These are phyloP conservation scores for Tagetes patula DNA, from an alignment of 129 eudicot genomes.

Conservation along the genomic window DNA sequence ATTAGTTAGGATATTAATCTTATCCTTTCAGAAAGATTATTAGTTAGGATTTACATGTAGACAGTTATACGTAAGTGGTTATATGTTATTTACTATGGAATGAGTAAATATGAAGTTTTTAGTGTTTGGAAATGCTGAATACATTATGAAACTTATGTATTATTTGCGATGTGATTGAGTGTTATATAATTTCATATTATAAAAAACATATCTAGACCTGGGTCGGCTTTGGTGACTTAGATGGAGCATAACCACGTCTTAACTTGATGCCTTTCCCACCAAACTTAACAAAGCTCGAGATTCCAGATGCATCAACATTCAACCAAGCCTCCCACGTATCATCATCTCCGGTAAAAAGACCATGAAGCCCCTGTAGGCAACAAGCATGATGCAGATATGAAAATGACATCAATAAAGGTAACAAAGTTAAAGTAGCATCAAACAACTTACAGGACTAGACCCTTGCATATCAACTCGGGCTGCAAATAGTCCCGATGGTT, in stretches of 20 bases:
- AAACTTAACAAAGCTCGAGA: conserved; percentile 57
- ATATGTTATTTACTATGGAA: not conserved
- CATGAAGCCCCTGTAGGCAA: conserved; percentile 77
- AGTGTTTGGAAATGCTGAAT: not conserved
- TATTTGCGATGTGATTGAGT: not conserved
- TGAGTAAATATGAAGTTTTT: not conserved
- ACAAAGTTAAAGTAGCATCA: conserved; percentile 11
- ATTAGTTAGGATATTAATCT: conserved; percentile 8
- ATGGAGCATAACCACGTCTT: conserved; percentile 93
- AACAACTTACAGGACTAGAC: conserved; percentile 66
- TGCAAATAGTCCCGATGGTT: conserved; percentile 93
- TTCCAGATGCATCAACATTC: conserved; percentile 69
- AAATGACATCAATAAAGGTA: not conserved
- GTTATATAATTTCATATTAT: not conserved
- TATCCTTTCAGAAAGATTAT: not conserved
- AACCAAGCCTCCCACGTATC: conserved; percentile 99
- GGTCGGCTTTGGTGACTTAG: conserved; percentile 81
- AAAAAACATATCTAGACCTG: conserved; percentile 47
- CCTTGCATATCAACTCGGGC: conserved; percentile 99
- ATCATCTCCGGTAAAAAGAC: conserved; percentile 98
- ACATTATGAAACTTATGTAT: not conserved
- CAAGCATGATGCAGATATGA: conserved; percentile 6
- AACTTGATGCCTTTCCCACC: conserved; percentile 70
- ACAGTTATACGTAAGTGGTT: not conserved
- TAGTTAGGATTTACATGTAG: not conserved